Evolutionary conservation across 495 filamentous ascomycete genomes (phyloP).

Genomic region (Hypoxylon fragiforme): DNA sequence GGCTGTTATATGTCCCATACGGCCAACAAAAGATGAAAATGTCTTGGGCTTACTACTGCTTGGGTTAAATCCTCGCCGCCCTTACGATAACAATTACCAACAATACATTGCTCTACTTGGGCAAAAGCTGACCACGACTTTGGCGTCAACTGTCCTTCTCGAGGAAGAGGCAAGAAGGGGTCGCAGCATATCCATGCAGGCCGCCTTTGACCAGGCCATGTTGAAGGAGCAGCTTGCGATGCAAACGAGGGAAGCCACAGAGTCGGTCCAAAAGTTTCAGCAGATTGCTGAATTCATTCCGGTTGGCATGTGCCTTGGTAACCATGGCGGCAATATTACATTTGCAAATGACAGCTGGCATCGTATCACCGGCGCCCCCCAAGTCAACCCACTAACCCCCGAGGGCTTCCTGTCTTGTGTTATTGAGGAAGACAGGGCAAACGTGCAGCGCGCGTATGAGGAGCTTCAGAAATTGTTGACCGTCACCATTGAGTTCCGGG

Average conservation of each 20-base stretch:
- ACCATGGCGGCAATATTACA: slow-evolving; percentile 61
- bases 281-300: slow-evolving; percentile 74
- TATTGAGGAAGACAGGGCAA: slow-evolving; percentile 43
- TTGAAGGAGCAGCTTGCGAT: slow-evolving; percentile 66
- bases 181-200: slow-evolving; percentile 65
- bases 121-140: slow-evolving; percentile 68
- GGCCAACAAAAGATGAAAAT: slow-evolving; percentile 64
- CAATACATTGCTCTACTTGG: slow-evolving; percentile 69
- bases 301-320: slow-evolving; percentile 72
- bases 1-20: slow-evolving; percentile 72
- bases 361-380: slow-evolving; percentile 59
- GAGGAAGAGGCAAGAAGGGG: slow-evolving; percentile 73
- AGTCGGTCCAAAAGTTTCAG: slow-evolving; percentile 71
- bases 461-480: slow-evolving; percentile 39
- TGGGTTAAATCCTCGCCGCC: slow-evolving; percentile 68
- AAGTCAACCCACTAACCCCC: slow-evolving; percentile 45
- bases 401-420: slow-evolving; percentile 45
- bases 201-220: slow-evolving; percentile 66
- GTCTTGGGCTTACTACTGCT: slow-evolving; percentile 68
- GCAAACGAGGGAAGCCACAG: slow-evolving; percentile 66
- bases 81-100: slow-evolving; percentile 70
- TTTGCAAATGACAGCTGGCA: slow-evolving; percentile 76
- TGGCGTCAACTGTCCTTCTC: slow-evolving; percentile 71
- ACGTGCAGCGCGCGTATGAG: slow-evolving; percentile 39
- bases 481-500: slow-evolving; percentile 48